phyloP scores from a whole-genome alignment of 495 filamentous ascomycete species.

The Aspergillus nidulans region DNA sequence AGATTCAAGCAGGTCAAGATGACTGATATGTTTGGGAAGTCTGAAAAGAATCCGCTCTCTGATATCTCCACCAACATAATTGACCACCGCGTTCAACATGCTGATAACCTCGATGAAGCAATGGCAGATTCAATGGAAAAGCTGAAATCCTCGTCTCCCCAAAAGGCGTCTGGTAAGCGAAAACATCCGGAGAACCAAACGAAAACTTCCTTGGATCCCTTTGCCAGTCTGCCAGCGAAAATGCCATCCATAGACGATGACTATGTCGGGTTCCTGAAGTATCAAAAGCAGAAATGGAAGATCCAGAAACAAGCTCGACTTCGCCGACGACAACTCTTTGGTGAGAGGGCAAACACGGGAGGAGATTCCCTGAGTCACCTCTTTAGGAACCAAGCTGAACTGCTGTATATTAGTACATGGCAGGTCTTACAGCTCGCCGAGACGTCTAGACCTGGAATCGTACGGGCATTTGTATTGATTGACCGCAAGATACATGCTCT shows the following conservation, averaged over 20 bases:
- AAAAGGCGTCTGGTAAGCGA: conserved; percentile 69
- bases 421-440: conserved; percentile 83
- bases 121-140: conserved; percentile 64
- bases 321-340: conserved; percentile 87
- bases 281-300: conserved; percentile 99
- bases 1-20: conserved; percentile 98
- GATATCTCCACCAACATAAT: conserved; percentile 68
- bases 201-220: conserved; percentile 68
- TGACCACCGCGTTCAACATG: conserved; percentile 50
- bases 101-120: conserved; percentile 82
- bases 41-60: conserved; percentile 66
- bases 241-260: conserved; percentile 88
- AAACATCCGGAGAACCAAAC: conserved; percentile 68
- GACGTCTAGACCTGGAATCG: conserved; percentile 76
- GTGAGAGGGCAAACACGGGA: conserved; percentile 67
- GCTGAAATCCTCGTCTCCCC: conserved; percentile 61
- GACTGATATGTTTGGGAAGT: conserved; percentile 85
- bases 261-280: conserved; percentile 83
- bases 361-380: conserved; percentile 74
- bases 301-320: conserved; percentile 90
- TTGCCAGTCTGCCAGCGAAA: conserved; percentile 71
- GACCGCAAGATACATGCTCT: conserved; percentile 84
- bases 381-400: conserved; percentile 86
- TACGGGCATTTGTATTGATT: conserved; percentile 87
- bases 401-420: conserved; percentile 88